Evolutionary conservation across 2,329 filamentous ascomycete species (phyloP).

Genomic region (Pseudophaeomoniella oleicola): DNA sequence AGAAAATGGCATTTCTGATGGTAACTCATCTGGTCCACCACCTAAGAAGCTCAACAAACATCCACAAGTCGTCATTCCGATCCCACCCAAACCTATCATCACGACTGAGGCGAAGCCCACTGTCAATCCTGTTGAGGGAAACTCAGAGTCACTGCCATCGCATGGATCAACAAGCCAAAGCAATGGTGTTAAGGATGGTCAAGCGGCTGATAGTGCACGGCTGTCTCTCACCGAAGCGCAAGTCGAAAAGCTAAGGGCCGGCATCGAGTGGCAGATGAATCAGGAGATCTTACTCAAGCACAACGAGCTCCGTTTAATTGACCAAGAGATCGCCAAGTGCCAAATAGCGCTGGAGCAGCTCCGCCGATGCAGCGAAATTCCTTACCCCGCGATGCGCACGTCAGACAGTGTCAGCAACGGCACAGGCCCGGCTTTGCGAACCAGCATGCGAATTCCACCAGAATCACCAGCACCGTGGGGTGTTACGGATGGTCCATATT

Average conservation of each 20-base stretch:
- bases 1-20: not conserved
- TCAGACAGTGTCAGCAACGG: constrained; percentile 59
- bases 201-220: not conserved
- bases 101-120: not conserved
- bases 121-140: not conserved
- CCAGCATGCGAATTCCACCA: constrained; percentile 50
- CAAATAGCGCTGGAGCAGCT: constrained; percentile 88
- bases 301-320: constrained; percentile 81
- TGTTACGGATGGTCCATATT: constrained; percentile 81
- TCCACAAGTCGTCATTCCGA: not conserved
- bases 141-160: not conserved
- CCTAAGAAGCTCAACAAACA: not conserved
- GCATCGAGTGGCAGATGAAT: constrained; percentile 74
- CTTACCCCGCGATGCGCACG: constrained; percentile 62
- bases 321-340: constrained; percentile 92
- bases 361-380: constrained; percentile 80
- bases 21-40: not conserved
- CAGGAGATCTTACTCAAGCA: constrained; percentile 90
- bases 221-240: constrained; percentile 11
- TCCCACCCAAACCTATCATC: not conserved
- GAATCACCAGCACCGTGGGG: constrained; percentile 78
- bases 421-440: constrained; percentile 53
- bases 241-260: constrained; percentile 48
- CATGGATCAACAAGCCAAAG: not conserved
- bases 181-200: not conserved